Percentiles rank a stretch among this genome's conserved stretches.
phyloP scores from a whole-genome alignment of 2,329 filamentous ascomycete species.

The Alternaria sp. region DNA sequence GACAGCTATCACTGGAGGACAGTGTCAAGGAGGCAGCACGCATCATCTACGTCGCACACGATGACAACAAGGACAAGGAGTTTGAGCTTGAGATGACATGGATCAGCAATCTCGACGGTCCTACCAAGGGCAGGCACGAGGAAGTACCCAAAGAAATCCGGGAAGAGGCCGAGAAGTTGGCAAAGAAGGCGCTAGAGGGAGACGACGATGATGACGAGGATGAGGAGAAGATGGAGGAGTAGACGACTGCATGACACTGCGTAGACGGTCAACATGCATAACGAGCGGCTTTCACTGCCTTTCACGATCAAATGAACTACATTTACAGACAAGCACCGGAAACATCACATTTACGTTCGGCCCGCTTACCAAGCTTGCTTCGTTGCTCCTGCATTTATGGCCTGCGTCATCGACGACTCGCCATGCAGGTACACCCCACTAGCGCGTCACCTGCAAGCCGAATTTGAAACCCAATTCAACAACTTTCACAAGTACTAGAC shows the following conservation, averaged over 20 bases:
- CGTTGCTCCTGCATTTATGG: slow-evolving; percentile 9
- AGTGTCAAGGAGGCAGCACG: slow-evolving; percentile 95
- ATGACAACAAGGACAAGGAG: slow-evolving; percentile 99
- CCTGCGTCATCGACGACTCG: slow-evolving; percentile 24
- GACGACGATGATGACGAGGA: slow-evolving; percentile 86
- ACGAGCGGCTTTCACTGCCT: slow-evolving; percentile 34
- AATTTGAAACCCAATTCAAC: slow-evolving; percentile 6
- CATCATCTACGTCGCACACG: slow-evolving; percentile 97
- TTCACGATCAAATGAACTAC: slow-evolving; percentile 28
- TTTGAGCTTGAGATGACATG: slow-evolving; percentile 99
- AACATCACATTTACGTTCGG: slow-evolving; percentile 5
- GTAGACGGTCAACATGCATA: slow-evolving; percentile 39
- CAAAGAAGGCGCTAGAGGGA: slow-evolving; percentile 86
- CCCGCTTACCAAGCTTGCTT: slow-evolving; percentile 9
- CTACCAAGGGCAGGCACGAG: slow-evolving; percentile 90
- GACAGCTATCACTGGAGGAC: slow-evolving; percentile 79
- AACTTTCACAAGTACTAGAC: slow-evolving; percentile 6
- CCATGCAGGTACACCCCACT: slow-evolving; percentile 29
- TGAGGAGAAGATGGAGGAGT: slow-evolving; percentile 88
- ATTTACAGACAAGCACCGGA: slow-evolving; percentile 10
- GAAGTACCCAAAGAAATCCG: slow-evolving; percentile 90
- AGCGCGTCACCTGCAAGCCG: slow-evolving; percentile 23
- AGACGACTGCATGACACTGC: slow-evolving; percentile 45
- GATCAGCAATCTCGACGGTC: slow-evolving; percentile 85
- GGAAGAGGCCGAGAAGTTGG: slow-evolving; percentile 91